Evolutionary conservation across 768 basidiomycete species (phyloP).

Genomic region (Lentinula aciculospora): DNA sequence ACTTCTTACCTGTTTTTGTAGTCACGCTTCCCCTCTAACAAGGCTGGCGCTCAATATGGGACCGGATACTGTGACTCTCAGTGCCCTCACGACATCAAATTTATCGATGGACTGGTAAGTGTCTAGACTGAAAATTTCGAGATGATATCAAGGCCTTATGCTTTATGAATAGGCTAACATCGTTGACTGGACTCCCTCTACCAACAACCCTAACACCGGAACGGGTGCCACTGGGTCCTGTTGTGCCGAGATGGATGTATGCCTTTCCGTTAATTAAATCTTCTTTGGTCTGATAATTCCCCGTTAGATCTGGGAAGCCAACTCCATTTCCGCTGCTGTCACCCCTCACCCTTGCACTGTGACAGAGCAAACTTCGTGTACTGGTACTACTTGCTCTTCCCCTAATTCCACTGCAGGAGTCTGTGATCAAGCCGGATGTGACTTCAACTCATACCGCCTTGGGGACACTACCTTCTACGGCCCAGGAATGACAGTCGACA

Average conservation of each 20-base stretch:
- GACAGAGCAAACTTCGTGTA: slow-evolving; percentile 29
- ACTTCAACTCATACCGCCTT: slow-evolving; percentile 44
- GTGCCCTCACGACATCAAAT: slow-evolving; percentile 58
- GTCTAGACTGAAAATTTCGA: too few species aligned
- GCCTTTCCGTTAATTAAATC: background rate
- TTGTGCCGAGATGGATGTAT: slow-evolving; percentile 33
- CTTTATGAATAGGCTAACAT: slow-evolving; percentile 26
- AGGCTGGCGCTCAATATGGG: slow-evolving; percentile 50
- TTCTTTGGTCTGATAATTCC: background rate
- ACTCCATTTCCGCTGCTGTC: slow-evolving; percentile 30
- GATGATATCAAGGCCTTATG: background rate
- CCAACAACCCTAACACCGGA: slow-evolving; percentile 27
- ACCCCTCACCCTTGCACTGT: slow-evolving; percentile 37
- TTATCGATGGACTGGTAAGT: slow-evolving; percentile 51
- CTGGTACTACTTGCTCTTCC: slow-evolving; percentile 24
- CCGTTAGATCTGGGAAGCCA: slow-evolving; percentile 29
- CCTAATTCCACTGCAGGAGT: slow-evolving; percentile 20
- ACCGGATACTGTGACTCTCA: slow-evolving; percentile 64
- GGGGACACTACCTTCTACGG: slow-evolving; percentile 34
- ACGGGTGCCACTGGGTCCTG: slow-evolving; percentile 29
- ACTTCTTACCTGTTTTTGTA: background rate
- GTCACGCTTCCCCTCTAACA: slow-evolving; percentile 39
- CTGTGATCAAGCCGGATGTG: slow-evolving; percentile 39
- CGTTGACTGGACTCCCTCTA: slow-evolving; percentile 28
- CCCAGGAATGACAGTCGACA: slow-evolving; percentile 30